Conservation (phyloP, 78 protist species). For the Mantamonas sphyraenae region DNA sequence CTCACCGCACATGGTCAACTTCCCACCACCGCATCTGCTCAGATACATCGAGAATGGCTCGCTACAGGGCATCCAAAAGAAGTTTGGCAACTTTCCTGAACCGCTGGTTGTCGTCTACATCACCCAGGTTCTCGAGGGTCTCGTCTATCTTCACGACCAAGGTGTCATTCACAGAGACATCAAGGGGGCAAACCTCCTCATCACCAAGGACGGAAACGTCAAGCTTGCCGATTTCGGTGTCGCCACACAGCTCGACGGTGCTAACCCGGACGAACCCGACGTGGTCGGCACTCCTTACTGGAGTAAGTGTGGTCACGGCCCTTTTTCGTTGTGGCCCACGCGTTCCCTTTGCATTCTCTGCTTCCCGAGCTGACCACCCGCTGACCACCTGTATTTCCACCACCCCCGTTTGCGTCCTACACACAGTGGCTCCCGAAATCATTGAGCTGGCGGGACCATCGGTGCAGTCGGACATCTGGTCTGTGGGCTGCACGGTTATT, state of each 20-base stretch:
- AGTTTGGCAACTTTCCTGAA: slow-evolving; percentile 87
- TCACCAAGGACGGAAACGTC: slow-evolving; percentile 54
- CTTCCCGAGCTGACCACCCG: neutral
- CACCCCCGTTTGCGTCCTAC: neutral
- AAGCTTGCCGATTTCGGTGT: slow-evolving; percentile 92
- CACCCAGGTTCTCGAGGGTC: slow-evolving; percentile 73
- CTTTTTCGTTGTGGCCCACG: neutral
- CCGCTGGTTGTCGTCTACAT: slow-evolving; percentile 65
- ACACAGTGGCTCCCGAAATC: slow-evolving; percentile 92
- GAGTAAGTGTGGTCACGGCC: slow-evolving; percentile 50
- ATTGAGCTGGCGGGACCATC: slow-evolving; percentile 74
- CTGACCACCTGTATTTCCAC: neutral
- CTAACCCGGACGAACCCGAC: slow-evolving; percentile 13
- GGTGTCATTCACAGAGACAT: slow-evolving; percentile 82
- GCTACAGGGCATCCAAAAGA: slow-evolving; percentile 51
- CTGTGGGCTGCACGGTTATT: slow-evolving; percentile 88
- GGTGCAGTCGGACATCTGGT: slow-evolving; percentile 88
- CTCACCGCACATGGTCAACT: neutral
- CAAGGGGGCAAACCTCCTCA: slow-evolving; percentile 76
- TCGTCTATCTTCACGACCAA: slow-evolving; percentile 75
- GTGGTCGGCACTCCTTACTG: slow-evolving; percentile 95
- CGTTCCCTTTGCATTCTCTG: slow-evolving; percentile 8
- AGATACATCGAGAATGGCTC: slow-evolving; percentile 82
- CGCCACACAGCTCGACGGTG: slow-evolving; percentile 68
- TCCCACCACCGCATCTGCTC: neutral